phyloP scores from a whole-genome alignment of 768 basidiomycete species.

The Harrya chromipes region DNA sequence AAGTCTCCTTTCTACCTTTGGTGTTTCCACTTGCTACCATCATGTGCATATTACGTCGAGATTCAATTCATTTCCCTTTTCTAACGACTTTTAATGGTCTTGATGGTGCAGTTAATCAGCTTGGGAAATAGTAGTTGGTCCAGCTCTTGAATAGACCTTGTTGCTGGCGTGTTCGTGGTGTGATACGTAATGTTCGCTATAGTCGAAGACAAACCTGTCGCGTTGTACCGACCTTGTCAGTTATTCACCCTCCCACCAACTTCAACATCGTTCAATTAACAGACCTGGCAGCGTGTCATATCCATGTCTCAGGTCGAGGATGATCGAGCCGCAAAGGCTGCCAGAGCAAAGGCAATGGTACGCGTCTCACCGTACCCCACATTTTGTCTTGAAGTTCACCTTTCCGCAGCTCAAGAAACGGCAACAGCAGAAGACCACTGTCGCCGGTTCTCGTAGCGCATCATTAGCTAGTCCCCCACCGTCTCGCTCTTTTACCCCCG shows the following conservation, averaged over 20 bases:
- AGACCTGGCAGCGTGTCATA: constrained; percentile 4
- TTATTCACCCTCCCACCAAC: constrained; percentile 1
- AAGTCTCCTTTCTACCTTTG: constrained; percentile 37
- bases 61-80: constrained; percentile 34
- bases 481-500: constrained; percentile 53
- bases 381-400: not conserved
- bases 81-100: constrained; percentile 1
- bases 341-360: constrained; percentile 82
- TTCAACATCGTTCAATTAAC: not conserved
- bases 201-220: constrained; percentile 1
- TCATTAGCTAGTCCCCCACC: constrained; percentile 44
- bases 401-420: constrained; percentile 69
- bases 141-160: no score
- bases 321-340: constrained; percentile 78
- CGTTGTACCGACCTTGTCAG: not conserved
- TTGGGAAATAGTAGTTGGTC: no score
- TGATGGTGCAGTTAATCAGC: no score
- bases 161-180: no score
- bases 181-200: no score
- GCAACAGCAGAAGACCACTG: constrained; percentile 61
- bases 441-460: constrained; percentile 34
- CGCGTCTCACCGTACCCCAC: constrained; percentile 16
- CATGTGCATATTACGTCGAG: constrained; percentile 45
- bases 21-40: constrained; percentile 35
- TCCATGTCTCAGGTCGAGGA: constrained; percentile 49